Conservation (phyloP, 1,139 yeast genomes). For the Debaryomycetaceae sp. region DNA sequence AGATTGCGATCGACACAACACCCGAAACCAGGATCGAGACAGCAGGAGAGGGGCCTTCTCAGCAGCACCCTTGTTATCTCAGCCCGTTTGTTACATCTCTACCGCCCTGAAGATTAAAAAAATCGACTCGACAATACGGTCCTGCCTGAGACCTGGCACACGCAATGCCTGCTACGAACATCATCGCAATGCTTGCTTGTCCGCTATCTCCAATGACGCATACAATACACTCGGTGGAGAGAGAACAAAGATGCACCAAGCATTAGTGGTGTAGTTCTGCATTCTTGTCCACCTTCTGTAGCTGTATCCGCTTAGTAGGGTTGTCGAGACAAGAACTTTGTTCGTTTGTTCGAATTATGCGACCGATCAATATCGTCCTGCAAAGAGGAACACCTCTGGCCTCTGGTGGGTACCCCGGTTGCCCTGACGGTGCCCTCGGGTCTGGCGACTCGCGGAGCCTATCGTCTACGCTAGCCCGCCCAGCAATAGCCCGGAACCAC, state of each 20-base stretch:
- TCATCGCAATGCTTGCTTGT: not conserved
- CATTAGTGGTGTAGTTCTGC: not conserved
- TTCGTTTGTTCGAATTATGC: not conserved
- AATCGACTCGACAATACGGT: too few relatives aligned
- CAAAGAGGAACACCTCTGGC: not conserved
- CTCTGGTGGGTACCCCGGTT: not conserved
- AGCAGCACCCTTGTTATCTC: too few relatives aligned
- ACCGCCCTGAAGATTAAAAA: too few relatives aligned
- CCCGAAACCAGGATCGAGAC: too few relatives aligned
- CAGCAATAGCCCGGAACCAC: too few relatives aligned
- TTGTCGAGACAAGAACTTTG: not conserved
- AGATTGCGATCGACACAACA: too few relatives aligned
- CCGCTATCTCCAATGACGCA: not conserved
- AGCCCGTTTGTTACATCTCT: too few relatives aligned
- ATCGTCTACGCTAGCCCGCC: too few relatives aligned
- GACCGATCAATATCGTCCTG: not conserved
- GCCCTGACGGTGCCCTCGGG: not conserved
- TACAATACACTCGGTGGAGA: not conserved
- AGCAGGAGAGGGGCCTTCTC: too few relatives aligned
- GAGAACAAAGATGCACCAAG: not conserved
- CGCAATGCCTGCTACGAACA: not conserved
- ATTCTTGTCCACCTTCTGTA: not conserved
- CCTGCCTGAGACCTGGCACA: too few relatives aligned
- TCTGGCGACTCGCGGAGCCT: too few relatives aligned
- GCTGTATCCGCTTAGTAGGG: not conserved